Conservation (phyloP, 2,329 filamentous ascomycete species). For the Didymellaceae sp. region DNA sequence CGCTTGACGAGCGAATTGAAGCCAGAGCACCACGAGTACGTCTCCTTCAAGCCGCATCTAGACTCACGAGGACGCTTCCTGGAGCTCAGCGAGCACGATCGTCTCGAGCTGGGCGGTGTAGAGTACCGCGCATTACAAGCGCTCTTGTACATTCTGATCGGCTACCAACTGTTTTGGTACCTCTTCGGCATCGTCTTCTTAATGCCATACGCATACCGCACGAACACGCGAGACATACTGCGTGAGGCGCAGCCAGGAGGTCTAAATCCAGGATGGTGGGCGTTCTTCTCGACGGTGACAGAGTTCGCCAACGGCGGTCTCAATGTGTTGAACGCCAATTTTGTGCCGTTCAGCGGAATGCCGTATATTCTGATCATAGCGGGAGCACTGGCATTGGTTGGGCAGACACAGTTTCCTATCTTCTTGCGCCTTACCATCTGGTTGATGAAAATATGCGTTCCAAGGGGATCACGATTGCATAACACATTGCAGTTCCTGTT, state of each 20-base stretch:
- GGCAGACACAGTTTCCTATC: constrained; percentile 64
- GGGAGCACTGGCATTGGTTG: constrained; percentile 58
- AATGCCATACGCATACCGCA: constrained; percentile 52
- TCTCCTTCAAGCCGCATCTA: constrained; percentile 41
- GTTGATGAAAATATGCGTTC: constrained; percentile 58
- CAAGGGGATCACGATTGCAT: constrained; percentile 47
- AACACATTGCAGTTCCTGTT: constrained; percentile 64
- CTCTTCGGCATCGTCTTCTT: constrained; percentile 56
- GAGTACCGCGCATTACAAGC: constrained; percentile 60
- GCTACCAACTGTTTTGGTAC: constrained; percentile 44
- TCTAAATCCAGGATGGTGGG: constrained; percentile 44
- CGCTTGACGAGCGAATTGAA: constrained; percentile 28
- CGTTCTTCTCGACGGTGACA: constrained; percentile 55
- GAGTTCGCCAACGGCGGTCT: constrained; percentile 62
- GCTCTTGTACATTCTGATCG: constrained; percentile 55
- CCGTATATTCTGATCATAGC: constrained; percentile 57
- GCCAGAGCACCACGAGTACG: constrained; percentile 36
- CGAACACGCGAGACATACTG: constrained; percentile 51
- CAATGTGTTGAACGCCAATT: constrained; percentile 63
- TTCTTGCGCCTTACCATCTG: constrained; percentile 66
- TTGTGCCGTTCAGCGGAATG: constrained; percentile 63
- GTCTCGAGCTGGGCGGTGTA: constrained; percentile 58
- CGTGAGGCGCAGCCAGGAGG: constrained; percentile 45
- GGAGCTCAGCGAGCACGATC: constrained; percentile 50
- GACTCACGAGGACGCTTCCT: constrained; percentile 42